These are phyloP conservation scores for Heterobasidion occidentale DNA, from an alignment of 1,284 basidiomycete species.

Conservation along the genomic window DNA sequence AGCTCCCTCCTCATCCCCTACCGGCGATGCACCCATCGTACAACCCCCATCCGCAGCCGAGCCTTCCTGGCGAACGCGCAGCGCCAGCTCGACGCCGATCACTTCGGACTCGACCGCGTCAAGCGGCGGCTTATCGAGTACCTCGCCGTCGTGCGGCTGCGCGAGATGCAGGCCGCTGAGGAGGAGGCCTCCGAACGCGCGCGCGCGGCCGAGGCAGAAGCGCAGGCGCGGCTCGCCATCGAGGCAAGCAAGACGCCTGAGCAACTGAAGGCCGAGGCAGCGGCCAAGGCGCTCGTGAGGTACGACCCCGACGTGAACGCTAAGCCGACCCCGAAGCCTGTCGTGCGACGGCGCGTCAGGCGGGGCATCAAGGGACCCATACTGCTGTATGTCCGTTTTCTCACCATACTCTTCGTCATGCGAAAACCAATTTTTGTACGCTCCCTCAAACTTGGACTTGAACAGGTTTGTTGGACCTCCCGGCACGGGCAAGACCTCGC, in stretches of 20 bases:
- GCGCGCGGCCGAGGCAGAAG: constrained; percentile 9
- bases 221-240: neutral
- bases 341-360: neutral
- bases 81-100: constrained; percentile 77
- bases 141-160: constrained; percentile 79
- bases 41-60: constrained; percentile 33
- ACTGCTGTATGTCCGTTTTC: constrained; percentile 46
- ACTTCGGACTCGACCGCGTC: constrained; percentile 85
- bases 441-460: too few species aligned
- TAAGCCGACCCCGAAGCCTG: neutral
- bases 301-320: neutral
- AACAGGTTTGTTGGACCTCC: constrained; percentile 73
- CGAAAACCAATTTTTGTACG: too few species aligned
- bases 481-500: constrained; percentile 79
- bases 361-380: constrained; percentile 70
- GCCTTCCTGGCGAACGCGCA: constrained; percentile 59
- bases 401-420: neutral
- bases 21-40: neutral
- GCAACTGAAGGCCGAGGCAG: constrained; percentile 1
- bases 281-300: neutral
- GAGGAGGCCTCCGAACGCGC: constrained; percentile 5
- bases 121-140: constrained; percentile 89
- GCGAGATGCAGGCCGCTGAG: constrained; percentile 22
- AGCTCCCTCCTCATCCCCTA: constrained; percentile 7
- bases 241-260: neutral